Evolutionary conservation across 2,329 filamentous ascomycete genomes (phyloP).

Genomic region (Penicillium brasilianum): DNA sequence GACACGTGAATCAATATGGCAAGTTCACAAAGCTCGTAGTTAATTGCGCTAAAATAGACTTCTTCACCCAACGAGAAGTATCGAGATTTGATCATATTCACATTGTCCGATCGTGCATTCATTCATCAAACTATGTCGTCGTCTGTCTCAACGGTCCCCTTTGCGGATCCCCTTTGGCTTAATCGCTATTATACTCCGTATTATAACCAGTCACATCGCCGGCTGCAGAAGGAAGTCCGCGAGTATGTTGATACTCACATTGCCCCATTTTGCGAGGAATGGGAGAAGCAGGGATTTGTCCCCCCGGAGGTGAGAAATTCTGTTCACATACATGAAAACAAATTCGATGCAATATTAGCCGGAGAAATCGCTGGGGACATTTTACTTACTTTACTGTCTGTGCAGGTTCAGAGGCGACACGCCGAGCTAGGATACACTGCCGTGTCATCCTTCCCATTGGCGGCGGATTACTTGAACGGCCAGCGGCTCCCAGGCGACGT

Average conservation of each 20-base stretch:
- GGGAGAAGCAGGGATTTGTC: constrained; percentile 32
- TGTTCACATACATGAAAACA: neutral
- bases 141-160: constrained; percentile 22
- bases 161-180: constrained; percentile 35
- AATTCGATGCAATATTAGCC: neutral
- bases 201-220: constrained; percentile 32
- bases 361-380: neutral
- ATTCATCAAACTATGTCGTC: constrained; percentile 6
- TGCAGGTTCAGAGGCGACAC: constrained; percentile 25
- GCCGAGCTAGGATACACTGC: constrained; percentile 31
- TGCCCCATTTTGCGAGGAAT: constrained; percentile 32
- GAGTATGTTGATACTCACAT: constrained; percentile 35
- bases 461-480: constrained; percentile 22
- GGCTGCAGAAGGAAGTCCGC: constrained; percentile 30
- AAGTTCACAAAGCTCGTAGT: neutral
- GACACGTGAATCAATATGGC: neutral
- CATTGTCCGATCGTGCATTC: neutral
- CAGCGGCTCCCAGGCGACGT: constrained; percentile 37
- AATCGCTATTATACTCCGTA: constrained; percentile 29
- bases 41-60: neutral
- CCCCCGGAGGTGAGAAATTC: constrained; percentile 31
- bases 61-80: too few species aligned
- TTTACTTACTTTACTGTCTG: neutral
- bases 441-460: constrained; percentile 26
- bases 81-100: neutral